These are phyloP conservation scores for Trichosporon coremiiforme DNA, from an alignment of 1,284 basidiomycete genomes.

Conservation along the genomic window DNA sequence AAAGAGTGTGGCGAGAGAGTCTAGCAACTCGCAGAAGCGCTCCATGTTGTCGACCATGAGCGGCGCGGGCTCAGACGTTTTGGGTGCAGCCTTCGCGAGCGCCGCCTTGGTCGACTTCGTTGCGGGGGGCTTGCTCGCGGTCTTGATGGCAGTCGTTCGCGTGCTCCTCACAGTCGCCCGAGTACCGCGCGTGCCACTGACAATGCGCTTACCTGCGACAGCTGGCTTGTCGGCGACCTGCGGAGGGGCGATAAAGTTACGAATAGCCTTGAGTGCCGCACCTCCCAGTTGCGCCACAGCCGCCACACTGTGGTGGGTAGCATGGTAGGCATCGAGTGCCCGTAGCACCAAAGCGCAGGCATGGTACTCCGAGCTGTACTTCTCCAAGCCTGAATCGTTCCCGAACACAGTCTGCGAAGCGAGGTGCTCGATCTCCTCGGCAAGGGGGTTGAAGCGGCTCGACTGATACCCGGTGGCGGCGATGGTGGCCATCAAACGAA, in stretches of 20 bases:
- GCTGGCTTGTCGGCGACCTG: constrained; percentile 1
- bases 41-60: constrained; percentile 60
- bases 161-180: not conserved
- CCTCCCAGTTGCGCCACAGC: constrained; percentile 29
- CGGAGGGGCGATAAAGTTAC: constrained; percentile 37
- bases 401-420: constrained; percentile 23
- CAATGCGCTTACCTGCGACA: constrained; percentile 13
- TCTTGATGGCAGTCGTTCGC: not conserved
- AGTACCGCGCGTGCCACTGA: not conserved
- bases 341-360: constrained; percentile 33
- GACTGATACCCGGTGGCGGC: constrained; percentile 31
- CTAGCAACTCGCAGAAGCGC: constrained; percentile 60
- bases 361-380: constrained; percentile 37
- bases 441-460: constrained; percentile 33
- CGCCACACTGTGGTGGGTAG: constrained; percentile 4
- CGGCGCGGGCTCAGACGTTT: not conserved
- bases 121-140: not conserved
- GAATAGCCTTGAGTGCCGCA: constrained; percentile 35
- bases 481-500: constrained; percentile 29
- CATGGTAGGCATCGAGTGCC: constrained; percentile 42
- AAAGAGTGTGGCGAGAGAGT: constrained; percentile 66
- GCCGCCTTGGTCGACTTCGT: not conserved
- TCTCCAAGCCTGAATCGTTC: constrained; percentile 30
- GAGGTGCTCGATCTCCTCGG: constrained; percentile 10
- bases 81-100: not conserved